These are phyloP conservation scores for Hemisphaericaspora nanyangensis DNA, from an alignment of 805 yeast genomes.

Conservation along the genomic window DNA sequence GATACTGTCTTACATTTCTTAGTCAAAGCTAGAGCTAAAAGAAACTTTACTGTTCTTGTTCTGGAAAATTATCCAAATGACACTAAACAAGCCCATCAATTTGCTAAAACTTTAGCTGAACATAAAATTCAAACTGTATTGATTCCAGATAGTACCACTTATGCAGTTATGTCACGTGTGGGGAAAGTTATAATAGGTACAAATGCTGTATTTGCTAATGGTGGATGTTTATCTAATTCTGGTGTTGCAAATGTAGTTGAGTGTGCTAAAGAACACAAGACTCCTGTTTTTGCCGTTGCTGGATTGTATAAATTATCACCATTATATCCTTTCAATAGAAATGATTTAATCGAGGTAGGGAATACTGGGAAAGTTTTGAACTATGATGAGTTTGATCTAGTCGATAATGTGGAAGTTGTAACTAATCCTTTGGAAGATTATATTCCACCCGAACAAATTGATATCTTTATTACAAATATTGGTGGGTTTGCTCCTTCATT, in stretches of 20 bases:
- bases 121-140: slow-evolving; percentile 87
- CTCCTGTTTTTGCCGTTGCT: slow-evolving; percentile 96
- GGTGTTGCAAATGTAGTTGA: slow-evolving; percentile 94
- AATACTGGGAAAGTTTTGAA: slow-evolving; percentile 86
- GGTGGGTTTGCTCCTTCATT: slow-evolving; percentile 97
- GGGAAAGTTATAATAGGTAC: slow-evolving; percentile 95
- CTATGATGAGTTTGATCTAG: slow-evolving; percentile 64
- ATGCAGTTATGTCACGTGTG: slow-evolving; percentile 95
- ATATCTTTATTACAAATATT: slow-evolving; percentile 88
- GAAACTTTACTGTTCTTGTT: slow-evolving; percentile 87
- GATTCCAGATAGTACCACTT: slow-evolving; percentile 88
- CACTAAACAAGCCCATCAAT: slow-evolving; percentile 67
- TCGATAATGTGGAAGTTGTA: slow-evolving; percentile 68
- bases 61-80: slow-evolving; percentile 93
- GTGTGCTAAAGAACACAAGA: slow-evolving; percentile 89
- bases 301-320: slow-evolving; percentile 94
- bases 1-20: slow-evolving; percentile 84
- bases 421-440: slow-evolving; percentile 89
- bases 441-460: slow-evolving; percentile 89
- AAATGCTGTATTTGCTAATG: slow-evolving; percentile 89
- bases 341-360: slow-evolving; percentile 83
- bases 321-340: slow-evolving; percentile 83
- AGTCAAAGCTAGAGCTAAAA: slow-evolving; percentile 79
- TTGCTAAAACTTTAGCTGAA: slow-evolving; percentile 74
- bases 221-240: slow-evolving; percentile 85